Conservation (phyloP, 345 rosid genomes). For the Pistacia vera region DNA sequence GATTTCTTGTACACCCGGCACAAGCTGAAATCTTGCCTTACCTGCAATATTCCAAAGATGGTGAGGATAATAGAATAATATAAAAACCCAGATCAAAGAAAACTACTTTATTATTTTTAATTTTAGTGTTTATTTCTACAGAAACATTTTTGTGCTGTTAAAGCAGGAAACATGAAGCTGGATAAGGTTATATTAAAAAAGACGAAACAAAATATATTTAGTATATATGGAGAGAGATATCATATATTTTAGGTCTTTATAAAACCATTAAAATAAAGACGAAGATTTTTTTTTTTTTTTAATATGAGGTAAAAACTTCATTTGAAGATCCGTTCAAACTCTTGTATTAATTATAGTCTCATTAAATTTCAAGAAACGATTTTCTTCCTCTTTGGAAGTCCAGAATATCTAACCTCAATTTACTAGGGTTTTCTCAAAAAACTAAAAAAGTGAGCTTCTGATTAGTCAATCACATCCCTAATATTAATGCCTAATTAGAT, state of each 20-base stretch:
- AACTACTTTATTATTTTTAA: too few species aligned
- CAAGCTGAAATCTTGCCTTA: conserved; percentile 45
- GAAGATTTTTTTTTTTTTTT: too few species aligned
- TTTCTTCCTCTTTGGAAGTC: too few species aligned
- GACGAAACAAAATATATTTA: neutral
- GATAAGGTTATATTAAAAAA: neutral
- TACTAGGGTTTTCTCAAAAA: neutral
- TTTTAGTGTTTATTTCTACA: too few species aligned
- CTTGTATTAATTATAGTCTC: too few species aligned
- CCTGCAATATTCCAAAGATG: conserved; percentile 15
- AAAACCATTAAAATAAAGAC: neutral
- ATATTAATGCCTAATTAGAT: too few species aligned
- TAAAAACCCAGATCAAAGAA: too few species aligned
- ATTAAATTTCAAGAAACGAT: neutral
- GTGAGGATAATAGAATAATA: neutral
- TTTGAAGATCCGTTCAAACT: too few species aligned
- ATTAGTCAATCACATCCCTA: neutral
- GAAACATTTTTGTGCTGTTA: neutral
- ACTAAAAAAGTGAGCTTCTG: neutral
- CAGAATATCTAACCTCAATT: too few species aligned
- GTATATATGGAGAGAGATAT: neutral
- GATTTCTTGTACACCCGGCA: conserved; percentile 50
- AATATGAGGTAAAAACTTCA: too few species aligned
- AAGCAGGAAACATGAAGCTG: neutral
- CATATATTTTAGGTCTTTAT: too few species aligned